Base-by-base conservation (phyloP, 345 rosid genomes). In the Streptanthus diversifolius region DNA sequence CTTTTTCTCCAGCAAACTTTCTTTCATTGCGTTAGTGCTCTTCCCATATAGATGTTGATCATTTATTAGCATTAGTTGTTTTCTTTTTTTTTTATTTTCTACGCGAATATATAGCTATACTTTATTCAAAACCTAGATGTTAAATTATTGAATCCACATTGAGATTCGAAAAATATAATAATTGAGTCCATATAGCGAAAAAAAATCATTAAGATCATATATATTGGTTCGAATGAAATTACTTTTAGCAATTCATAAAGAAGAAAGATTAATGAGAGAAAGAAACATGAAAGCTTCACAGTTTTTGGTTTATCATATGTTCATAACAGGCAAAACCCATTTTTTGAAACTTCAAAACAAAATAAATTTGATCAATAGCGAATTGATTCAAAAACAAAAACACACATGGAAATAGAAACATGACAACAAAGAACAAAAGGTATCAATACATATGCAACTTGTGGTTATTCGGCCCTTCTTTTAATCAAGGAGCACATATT, bases 1-100 rank as follows among this genome's bases (percentile, higher is more conserved):
- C 75, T 66, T 74, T 79, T 35, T 81, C 66, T 81, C 40, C 68
- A 44, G 5, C 74, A 71, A 58, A 37, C 80, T 71, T 77, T 71
- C 76, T 48, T 59, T 71, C 80, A 71, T 65, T 65, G 76, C 73
- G 77, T 77, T 77, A 77, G 80, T 77, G 80, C 80, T 77, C 76
- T 77, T 66, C 52, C 80, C 77, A 49, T 65, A 48, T 65, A 41
- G 27, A 77, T 71, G 76, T 58, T 71, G 72, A 71, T 71, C 72
- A 77, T 77, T 71, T 51, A 77, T 71, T 77, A 53, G 48, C 80
- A 71, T 37, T 65, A 40, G 18, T 62, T 53, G 27, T 30, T 63
- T 59, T 40, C 44, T 52, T 15, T 48, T 68, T 15, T 52, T 15
- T 48, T 68, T 15, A 22, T 13, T 25, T 53, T 13, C 4, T 4